These are phyloP conservation scores for Saturnispora saitoi DNA, from an alignment of 805 yeast species.

Conservation along the genomic window DNA sequence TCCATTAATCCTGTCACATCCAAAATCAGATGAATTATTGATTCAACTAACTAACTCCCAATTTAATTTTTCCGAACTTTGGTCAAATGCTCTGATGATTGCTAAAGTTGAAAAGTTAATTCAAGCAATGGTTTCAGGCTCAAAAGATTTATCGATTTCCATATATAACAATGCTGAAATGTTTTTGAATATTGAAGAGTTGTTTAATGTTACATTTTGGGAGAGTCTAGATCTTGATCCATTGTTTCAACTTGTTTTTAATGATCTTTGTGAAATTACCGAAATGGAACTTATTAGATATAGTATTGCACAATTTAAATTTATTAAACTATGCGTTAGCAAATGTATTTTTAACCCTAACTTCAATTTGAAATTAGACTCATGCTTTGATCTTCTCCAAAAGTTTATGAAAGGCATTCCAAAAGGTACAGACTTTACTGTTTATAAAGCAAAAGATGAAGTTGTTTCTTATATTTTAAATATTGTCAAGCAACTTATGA, in stretches of 20 bases:
- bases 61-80: slow-evolving; percentile 15
- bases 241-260: slow-evolving; percentile 15
- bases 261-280: slow-evolving; percentile 12
- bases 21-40: slow-evolving; percentile 14
- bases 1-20: slow-evolving; percentile 14
- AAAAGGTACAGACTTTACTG: slow-evolving; percentile 23
- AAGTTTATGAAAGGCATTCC: slow-evolving; percentile 17
- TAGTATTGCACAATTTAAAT: slow-evolving; percentile 19
- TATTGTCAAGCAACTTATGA: slow-evolving; percentile 13
- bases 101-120: slow-evolving; percentile 22
- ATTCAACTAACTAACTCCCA: slow-evolving; percentile 14
- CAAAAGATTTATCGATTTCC: slow-evolving; percentile 4
- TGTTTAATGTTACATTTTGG: slow-evolving; percentile 25
- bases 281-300: slow-evolving; percentile 17
- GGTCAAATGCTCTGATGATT: slow-evolving; percentile 16
- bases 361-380: slow-evolving; percentile 15
- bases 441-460: slow-evolving; percentile 38
- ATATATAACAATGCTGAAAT: slow-evolving; percentile 19
- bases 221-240: slow-evolving; percentile 17
- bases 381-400: slow-evolving; percentile 18
- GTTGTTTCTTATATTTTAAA: slow-evolving; percentile 26
- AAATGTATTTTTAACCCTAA: slow-evolving; percentile 21
- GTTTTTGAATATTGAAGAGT: slow-evolving; percentile 15
- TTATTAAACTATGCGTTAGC: slow-evolving; percentile 19
- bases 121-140: slow-evolving; percentile 18